Evolutionary conservation across 2,329 filamentous ascomycete species (phyloP).

Genomic region (Phaeosphaeria sp.): DNA sequence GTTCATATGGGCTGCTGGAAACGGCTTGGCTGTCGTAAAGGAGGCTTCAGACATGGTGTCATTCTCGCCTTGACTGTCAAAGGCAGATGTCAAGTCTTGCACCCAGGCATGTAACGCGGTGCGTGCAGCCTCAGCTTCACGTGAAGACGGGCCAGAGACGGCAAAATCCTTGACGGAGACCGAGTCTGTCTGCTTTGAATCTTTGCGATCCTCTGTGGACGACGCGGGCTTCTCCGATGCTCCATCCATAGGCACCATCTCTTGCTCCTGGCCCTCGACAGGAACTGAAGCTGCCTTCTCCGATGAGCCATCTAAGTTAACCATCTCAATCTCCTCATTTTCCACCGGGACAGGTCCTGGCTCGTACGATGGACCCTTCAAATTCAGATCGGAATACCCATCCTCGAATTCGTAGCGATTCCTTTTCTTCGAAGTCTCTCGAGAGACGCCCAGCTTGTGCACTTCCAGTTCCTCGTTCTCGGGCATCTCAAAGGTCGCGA

Average conservation of each 20-base stretch:
- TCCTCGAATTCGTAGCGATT: neutral
- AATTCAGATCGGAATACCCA: too few species aligned
- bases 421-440: neutral
- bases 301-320: too few species aligned
- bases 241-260: neutral
- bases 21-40: neutral
- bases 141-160: neutral
- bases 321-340: too few species aligned
- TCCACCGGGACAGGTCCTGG: too few species aligned
- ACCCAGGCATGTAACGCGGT: neutral
- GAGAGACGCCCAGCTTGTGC: too few species aligned
- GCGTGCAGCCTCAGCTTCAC: neutral
- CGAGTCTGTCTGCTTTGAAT: neutral
- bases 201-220: neutral
- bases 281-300: too few species aligned
- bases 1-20: neutral
- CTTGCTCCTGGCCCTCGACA: too few species aligned
- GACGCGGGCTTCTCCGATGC: neutral
- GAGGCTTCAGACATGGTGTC: neutral
- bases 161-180: neutral
- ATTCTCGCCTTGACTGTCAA: neutral
- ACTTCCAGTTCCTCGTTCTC: too few species aligned
- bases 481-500: too few species aligned
- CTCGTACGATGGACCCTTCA: too few species aligned
- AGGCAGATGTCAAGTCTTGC: neutral